Percentiles rank a stretch among this genome's conserved stretches.
Evolutionary conservation across 139 green algal genomes (phyloP).

Genomic region (Astrephomene gubernaculifera): DNA sequence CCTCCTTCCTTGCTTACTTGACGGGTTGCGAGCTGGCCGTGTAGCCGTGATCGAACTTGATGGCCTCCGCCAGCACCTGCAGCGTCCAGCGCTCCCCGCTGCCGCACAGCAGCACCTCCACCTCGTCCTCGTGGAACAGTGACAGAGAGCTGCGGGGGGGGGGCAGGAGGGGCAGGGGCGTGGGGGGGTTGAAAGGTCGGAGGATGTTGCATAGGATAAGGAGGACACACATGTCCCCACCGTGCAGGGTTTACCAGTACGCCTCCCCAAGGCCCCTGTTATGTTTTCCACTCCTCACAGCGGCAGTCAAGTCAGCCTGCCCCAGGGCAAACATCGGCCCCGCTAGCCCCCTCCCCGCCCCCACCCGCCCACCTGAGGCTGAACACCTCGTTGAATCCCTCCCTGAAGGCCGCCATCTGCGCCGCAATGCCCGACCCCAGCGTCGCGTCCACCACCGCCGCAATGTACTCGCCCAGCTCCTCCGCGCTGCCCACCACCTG

Average conservation of each 20-base stretch:
- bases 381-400: conserved; percentile 90
- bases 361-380: conserved; percentile 6
- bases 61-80: conserved; percentile 80
- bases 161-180: neutral
- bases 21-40: conserved; percentile 64
- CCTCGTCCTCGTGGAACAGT: conserved; percentile 92
- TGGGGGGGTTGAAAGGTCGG: no score
- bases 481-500: conserved; percentile 75
- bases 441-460: conserved; percentile 88
- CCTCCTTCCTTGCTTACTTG: conserved; percentile 2
- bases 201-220: no score
- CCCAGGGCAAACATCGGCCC: no score
- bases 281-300: no score
- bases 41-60: conserved; percentile 99
- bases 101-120: conserved; percentile 96
- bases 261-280: no score
- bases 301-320: neutral
- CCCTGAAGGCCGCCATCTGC: conserved; percentile 85
- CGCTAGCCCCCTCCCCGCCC: neutral
- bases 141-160: conserved; percentile 19
- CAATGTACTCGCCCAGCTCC: conserved; percentile 81
- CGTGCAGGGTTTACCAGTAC: no score
- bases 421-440: conserved; percentile 80
- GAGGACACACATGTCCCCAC: no score
- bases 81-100: conserved; percentile 86